phyloP scores from a whole-genome alignment of 192 early-diverging fungal genomes.

The Coemansia sp. region DNA sequence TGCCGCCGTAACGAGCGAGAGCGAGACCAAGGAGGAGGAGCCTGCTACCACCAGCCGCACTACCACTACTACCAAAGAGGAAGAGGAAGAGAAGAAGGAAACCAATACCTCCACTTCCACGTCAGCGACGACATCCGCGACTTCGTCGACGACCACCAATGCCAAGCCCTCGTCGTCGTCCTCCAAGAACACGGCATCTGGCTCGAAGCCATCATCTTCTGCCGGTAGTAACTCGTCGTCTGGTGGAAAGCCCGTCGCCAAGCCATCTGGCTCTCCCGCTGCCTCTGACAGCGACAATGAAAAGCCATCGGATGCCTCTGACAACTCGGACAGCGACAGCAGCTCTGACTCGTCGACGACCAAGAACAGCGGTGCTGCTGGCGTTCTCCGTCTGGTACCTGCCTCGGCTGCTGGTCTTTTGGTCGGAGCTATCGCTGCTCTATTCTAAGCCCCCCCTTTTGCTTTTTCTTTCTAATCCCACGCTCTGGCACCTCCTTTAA shows the following conservation, averaged over 20 bases:
- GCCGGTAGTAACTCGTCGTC: neutral
- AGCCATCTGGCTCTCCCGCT: neutral
- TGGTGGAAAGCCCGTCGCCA: conserved; percentile 5
- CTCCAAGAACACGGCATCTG: neutral
- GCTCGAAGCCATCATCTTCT: conserved; percentile 4
- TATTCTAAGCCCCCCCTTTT: neutral
- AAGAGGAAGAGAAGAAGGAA: neutral
- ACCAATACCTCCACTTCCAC: neutral
- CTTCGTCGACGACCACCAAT: neutral
- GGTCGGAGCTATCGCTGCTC: neutral
- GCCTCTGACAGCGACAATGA: neutral
- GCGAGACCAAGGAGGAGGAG: too few relatives aligned
- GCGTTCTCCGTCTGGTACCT: neutral
- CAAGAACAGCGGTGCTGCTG: neutral
- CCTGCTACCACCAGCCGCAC: neutral
- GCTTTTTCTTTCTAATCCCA: neutral
- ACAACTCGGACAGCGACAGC: neutral
- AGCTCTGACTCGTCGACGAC: neutral
- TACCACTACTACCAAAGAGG: neutral
- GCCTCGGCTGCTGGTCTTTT: neutral
- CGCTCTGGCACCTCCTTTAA: neutral
- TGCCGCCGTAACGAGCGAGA: neutral
- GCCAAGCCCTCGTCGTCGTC: neutral
- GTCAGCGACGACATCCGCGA: neutral
- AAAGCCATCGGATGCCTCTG: neutral